A percentile compares a stretch with the other conserved stretches of the same genome.
These are phyloP conservation scores for Pichia sp. DNA, from an alignment of 1,139 yeast species.

Conservation along the genomic window DNA sequence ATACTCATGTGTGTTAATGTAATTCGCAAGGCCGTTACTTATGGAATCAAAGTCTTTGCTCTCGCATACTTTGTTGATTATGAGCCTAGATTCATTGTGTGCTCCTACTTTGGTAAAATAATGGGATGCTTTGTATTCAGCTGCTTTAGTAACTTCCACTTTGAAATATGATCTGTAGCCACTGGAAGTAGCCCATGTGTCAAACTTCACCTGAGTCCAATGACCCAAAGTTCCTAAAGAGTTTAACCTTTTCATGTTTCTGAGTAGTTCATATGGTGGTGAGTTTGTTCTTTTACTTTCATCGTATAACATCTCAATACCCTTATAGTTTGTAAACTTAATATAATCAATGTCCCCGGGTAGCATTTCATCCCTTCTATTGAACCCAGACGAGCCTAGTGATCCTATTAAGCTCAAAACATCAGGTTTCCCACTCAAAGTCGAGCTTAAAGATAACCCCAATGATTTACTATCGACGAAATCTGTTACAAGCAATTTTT, in stretches of 20 bases:
- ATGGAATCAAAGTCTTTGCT: slow-evolving; percentile 1
- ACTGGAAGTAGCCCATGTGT: slow-evolving; percentile 14
- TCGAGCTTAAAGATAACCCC: slow-evolving; percentile 61
- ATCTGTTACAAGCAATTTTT: slow-evolving; percentile 70
- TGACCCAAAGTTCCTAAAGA: background rate
- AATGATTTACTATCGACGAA: slow-evolving; percentile 58
- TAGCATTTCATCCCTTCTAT: slow-evolving; percentile 11
- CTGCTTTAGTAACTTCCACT: slow-evolving; percentile 5
- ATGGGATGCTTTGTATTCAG: slow-evolving; percentile 10
- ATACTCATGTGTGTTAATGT: slow-evolving; percentile 1
- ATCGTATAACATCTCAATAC: slow-evolving; percentile 25
- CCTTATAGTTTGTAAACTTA: slow-evolving; percentile 27
- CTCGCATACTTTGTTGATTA: background rate
- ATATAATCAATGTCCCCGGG: slow-evolving; percentile 27
- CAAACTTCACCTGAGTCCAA: slow-evolving; percentile 12
- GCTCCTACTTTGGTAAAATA: slow-evolving; percentile 2
- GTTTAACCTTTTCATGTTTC: slow-evolving; percentile 7
- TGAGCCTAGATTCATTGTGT: background rate
- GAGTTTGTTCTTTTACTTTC: slow-evolving; percentile 24
- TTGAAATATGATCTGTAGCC: slow-evolving; percentile 12
- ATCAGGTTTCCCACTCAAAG: slow-evolving; percentile 45
- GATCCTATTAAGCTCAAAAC: slow-evolving; percentile 13
- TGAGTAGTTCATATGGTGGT: slow-evolving; percentile 1
- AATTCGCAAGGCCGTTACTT: background rate
- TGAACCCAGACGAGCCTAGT: slow-evolving; percentile 5